Conservation (phyloP, 352 stramenopile genomes). For the Pythium rhizo-oryzae region DNA sequence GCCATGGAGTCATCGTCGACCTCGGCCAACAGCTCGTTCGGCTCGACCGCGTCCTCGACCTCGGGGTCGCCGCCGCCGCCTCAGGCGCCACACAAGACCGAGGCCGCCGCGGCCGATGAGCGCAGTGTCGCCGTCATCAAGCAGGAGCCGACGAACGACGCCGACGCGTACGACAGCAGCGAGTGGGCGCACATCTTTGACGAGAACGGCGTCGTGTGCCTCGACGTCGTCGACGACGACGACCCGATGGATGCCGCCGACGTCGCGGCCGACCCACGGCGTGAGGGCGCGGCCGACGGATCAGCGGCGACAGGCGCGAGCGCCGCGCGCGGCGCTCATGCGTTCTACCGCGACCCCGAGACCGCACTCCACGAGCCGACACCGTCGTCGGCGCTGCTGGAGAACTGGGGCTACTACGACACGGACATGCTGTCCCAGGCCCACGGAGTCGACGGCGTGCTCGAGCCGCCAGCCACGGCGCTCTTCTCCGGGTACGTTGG, state of each 20-base stretch:
- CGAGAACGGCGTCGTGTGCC: slow-evolving; percentile 30
- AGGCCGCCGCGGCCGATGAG: slow-evolving; percentile 4
- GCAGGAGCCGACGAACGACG: slow-evolving; percentile 9
- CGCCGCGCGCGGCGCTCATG: background rate
- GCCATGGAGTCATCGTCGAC: slow-evolving; percentile 15
- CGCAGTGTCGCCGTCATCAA: slow-evolving; percentile 6
- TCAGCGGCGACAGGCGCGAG: too few relatives aligned
- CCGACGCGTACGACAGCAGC: slow-evolving; percentile 30
- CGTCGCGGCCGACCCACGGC: slow-evolving; percentile 18
- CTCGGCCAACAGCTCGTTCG: slow-evolving; percentile 21
- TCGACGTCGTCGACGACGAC: slow-evolving; percentile 38
- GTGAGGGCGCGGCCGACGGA: background rate
- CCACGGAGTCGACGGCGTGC: background rate
- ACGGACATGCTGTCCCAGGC: slow-evolving; percentile 27
- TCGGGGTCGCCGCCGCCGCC: background rate
- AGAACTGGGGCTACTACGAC: slow-evolving; percentile 44
- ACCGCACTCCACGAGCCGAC: slow-evolving; percentile 11
- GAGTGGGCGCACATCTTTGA: slow-evolving; percentile 46
- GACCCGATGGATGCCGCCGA: slow-evolving; percentile 33
- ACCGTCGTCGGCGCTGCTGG: slow-evolving; percentile 30
- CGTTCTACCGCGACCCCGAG: slow-evolving; percentile 4
- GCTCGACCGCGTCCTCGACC: slow-evolving; percentile 21
- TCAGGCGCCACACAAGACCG: background rate
- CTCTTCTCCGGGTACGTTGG: background rate
- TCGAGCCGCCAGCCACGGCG: background rate